These are phyloP conservation scores for Neolentinus lepideus DNA, from an alignment of 1,284 basidiomycete species.

Conservation along the genomic window DNA sequence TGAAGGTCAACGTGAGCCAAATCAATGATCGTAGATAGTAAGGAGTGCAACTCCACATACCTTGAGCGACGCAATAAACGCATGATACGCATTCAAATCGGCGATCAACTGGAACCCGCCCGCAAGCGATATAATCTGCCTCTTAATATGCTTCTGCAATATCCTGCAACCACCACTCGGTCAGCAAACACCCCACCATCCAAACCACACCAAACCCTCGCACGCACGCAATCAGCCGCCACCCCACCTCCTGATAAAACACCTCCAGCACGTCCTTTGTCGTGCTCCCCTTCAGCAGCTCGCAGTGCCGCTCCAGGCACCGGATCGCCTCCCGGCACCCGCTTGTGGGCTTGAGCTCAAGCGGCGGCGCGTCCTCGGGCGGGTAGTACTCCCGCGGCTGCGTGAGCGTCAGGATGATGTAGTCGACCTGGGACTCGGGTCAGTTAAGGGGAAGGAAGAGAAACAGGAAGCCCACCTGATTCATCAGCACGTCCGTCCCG, in stretches of 20 bases:
- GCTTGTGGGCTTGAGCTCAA: slow-evolving; percentile 79
- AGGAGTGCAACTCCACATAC: slow-evolving; percentile 22
- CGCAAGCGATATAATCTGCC: slow-evolving; percentile 89
- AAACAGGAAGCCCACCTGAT: slow-evolving; percentile 53
- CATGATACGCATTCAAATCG: slow-evolving; percentile 90
- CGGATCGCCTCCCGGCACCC: slow-evolving; percentile 84
- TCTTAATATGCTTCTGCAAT: slow-evolving; percentile 93
- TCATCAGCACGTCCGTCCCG: slow-evolving; percentile 94
- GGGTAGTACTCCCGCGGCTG: slow-evolving; percentile 89
- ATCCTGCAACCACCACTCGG: slow-evolving; percentile 52
- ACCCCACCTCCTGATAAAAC: slow-evolving; percentile 95
- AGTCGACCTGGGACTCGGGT: slow-evolving; percentile 70
- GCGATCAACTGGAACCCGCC: slow-evolving; percentile 96
- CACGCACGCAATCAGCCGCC: slow-evolving; percentile 78
- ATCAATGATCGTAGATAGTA: no score
- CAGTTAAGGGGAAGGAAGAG: background rate
- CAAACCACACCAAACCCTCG: no score
- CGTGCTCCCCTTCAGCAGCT: slow-evolving; percentile 86
- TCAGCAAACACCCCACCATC: no score
- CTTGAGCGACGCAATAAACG: slow-evolving; percentile 82
- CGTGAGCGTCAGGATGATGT: slow-evolving; percentile 82
- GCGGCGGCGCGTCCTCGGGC: slow-evolving; percentile 53
- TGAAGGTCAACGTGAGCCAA: no score
- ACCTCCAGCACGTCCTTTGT: slow-evolving; percentile 96
- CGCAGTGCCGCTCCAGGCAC: slow-evolving; percentile 86